phyloP scores from a whole-genome alignment of 2,329 filamentous ascomycete species.

The Alternaria sp. region DNA sequence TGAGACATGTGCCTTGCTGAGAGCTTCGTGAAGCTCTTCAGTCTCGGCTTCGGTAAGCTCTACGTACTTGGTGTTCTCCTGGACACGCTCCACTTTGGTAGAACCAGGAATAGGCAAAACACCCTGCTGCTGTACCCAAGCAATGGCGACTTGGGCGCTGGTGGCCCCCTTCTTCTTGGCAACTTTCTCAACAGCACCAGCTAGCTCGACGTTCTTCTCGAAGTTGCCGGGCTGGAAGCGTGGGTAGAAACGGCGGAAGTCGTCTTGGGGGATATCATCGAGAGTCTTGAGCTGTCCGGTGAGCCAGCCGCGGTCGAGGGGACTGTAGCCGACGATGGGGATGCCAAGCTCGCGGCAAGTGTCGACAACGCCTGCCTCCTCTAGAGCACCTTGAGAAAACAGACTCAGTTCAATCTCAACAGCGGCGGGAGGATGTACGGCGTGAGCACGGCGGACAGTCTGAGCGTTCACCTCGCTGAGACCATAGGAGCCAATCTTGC shows the following conservation, averaged over 20 bases:
- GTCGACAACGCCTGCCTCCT: background rate
- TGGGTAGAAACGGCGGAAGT: background rate
- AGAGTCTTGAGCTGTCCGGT: background rate
- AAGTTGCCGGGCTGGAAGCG: background rate
- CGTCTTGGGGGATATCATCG: background rate
- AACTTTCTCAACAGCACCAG: background rate
- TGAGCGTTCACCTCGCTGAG: background rate
- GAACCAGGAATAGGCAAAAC: background rate
- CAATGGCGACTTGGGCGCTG: background rate
- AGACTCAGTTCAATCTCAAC: background rate
- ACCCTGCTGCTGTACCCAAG: background rate
- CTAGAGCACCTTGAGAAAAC: background rate
- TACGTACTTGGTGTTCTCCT: background rate
- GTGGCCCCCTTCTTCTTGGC: background rate
- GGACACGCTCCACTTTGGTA: background rate
- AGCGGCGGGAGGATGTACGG: background rate
- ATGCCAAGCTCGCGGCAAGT: background rate
- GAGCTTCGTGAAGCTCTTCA: background rate
- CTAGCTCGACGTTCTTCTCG: background rate
- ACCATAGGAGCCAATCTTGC: background rate
- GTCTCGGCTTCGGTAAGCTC: background rate
- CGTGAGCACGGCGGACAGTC: background rate
- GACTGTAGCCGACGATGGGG: background rate
- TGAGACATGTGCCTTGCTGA: background rate
- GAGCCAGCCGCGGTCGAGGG: background rate